A percentile compares a stretch with the other conserved stretches of the same genome.
Evolutionary conservation across 2,329 filamentous ascomycete species (phyloP).

Genomic region (Colletotrichum lini): DNA sequence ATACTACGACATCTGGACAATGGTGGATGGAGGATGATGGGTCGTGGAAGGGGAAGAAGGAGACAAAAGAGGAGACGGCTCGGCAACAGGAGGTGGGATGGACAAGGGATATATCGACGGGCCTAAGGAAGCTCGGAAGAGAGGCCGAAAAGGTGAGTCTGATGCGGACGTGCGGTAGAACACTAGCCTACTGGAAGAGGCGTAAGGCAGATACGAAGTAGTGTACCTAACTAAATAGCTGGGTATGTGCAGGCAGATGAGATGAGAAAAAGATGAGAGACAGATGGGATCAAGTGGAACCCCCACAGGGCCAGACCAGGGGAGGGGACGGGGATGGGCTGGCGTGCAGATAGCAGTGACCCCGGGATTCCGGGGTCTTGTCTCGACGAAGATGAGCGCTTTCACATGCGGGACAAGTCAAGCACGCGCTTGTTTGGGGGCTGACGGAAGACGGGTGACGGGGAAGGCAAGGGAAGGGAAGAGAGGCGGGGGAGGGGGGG

Average conservation of each 20-base stretch:
- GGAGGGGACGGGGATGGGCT: conserved; percentile 31
- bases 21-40: conserved; percentile 10
- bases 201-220: background rate
- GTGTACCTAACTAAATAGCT: no score
- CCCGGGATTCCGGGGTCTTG: conserved; percentile 28
- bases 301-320: conserved; percentile 24
- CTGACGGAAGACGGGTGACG: conserved; percentile 29
- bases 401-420: conserved; percentile 39
- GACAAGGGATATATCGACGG: conserved; percentile 41
- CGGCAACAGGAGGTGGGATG: conserved; percentile 14
- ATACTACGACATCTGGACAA: conserved; percentile 34
- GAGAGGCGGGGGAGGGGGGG: background rate
- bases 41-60: background rate
- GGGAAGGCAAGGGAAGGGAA: background rate
- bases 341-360: conserved; percentile 13
- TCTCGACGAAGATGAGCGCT: conserved; percentile 24
- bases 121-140: conserved; percentile 34
- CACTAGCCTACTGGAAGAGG: conserved; percentile 26
- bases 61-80: background rate
- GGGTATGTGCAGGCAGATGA: conserved; percentile 4
- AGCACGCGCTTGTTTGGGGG: conserved; percentile 39
- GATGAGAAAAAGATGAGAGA: conserved; percentile 34
- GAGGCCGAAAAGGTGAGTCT: conserved; percentile 15
- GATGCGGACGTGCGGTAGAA: conserved; percentile 19
- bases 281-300: conserved; percentile 42